Conservation (phyloP, 2,329 filamentous ascomycete genomes). For the Aspergillus sclerotialis region DNA sequence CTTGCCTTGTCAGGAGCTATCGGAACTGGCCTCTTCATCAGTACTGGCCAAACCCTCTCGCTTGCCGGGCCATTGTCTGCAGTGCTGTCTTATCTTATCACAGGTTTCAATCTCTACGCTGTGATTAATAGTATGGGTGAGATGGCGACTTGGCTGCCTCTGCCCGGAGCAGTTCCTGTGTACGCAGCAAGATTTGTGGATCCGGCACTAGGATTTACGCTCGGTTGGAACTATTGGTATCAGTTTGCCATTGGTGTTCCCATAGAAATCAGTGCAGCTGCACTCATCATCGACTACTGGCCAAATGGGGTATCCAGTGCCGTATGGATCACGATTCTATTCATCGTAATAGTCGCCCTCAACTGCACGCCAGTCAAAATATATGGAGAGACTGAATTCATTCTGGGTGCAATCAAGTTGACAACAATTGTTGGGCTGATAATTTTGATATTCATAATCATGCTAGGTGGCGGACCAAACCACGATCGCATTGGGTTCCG, state of each 20-base stretch:
- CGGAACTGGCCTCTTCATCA: conserved; percentile 54
- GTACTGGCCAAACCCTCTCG: conserved; percentile 54
- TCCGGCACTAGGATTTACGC: conserved; percentile 37
- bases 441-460: conserved; percentile 52
- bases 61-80: conserved; percentile 55
- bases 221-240: conserved; percentile 52
- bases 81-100: conserved; percentile 51
- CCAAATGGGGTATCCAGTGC: conserved; percentile 56
- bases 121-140: conserved; percentile 56
- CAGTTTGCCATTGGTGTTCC: conserved; percentile 58
- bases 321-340: conserved; percentile 57
- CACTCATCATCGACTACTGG: conserved; percentile 57
- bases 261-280: conserved; percentile 53
- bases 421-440: conserved; percentile 27
- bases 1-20: conserved; percentile 49
- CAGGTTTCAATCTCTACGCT: conserved; percentile 51
- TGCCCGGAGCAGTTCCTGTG: conserved; percentile 47
- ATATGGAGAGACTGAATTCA: conserved; percentile 48
- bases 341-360: conserved; percentile 47
- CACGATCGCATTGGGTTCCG: background rate
- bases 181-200: conserved; percentile 40
- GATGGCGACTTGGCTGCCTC: conserved; percentile 53
- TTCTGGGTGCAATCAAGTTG: conserved; percentile 37
- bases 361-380: conserved; percentile 48
- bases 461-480: conserved; percentile 17